A percentile compares a stretch with the other conserved stretches of the same genome.
phyloP scores from a whole-genome alignment of 2,329 filamentous ascomycete genomes.

The Plenodomus tracheiphilus region DNA sequence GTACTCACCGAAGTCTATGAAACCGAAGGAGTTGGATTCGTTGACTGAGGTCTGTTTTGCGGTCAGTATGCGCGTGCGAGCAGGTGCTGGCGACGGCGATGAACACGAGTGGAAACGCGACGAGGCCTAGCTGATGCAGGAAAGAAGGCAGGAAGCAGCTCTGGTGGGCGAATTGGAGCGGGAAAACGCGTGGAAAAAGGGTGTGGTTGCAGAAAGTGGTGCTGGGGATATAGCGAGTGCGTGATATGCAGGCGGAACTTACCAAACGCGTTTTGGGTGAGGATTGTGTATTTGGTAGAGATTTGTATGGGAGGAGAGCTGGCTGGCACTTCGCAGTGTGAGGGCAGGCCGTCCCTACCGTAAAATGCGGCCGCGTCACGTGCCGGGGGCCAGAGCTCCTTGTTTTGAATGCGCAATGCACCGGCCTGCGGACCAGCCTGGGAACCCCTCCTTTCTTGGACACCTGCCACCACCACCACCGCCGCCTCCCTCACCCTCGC shows the following conservation, averaged over 20 bases:
- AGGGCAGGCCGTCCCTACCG: constrained; percentile 5
- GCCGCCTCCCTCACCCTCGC: not conserved
- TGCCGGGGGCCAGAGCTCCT: not conserved
- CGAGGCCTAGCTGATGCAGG: constrained; percentile 28
- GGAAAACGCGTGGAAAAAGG: constrained; percentile 40
- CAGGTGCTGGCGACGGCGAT: constrained; percentile 28
- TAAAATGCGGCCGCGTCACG: not conserved
- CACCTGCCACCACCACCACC: not conserved
- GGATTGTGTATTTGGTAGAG: constrained; percentile 12
- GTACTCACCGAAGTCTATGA: constrained; percentile 33
- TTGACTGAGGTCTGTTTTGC: constrained; percentile 33
- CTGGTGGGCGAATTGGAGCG: constrained; percentile 31
- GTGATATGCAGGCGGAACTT: constrained; percentile 35
- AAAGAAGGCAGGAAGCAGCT: constrained; percentile 29
- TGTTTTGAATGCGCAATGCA: not conserved
- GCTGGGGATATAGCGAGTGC: constrained; percentile 19
- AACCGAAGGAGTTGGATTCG: constrained; percentile 19
- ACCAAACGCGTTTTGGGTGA: constrained; percentile 32
- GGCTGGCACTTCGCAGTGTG: constrained; percentile 13
- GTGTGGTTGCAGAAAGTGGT: constrained; percentile 31
- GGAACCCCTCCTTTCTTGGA: not conserved
- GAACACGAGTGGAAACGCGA: constrained; percentile 38
- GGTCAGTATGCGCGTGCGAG: constrained; percentile 34
- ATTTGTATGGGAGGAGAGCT: constrained; percentile 28
- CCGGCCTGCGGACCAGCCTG: not conserved